These are phyloP conservation scores for Rosa lucieae DNA, from an alignment of 306 rosid genomes.

Conservation along the genomic window DNA sequence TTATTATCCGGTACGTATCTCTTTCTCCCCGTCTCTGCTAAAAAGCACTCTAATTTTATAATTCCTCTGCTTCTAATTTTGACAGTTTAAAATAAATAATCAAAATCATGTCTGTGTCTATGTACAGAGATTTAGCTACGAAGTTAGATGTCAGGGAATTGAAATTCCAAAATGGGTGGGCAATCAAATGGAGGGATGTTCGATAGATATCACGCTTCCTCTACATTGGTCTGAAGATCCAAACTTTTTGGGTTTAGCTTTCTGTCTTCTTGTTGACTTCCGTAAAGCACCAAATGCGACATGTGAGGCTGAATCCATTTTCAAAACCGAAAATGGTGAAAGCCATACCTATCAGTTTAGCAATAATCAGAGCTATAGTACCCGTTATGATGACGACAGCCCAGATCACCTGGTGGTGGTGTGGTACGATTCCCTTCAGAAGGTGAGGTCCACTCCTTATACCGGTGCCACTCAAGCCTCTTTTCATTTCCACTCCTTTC, in stretches of 20 bases:
- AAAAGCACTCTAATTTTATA: too few relatives aligned
- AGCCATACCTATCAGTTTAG: background rate
- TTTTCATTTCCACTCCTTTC: background rate
- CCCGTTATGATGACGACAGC: background rate
- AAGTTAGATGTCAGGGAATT: background rate
- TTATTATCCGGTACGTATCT: background rate
- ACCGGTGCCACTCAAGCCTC: background rate
- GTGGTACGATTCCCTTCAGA: background rate
- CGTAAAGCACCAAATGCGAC: too few relatives aligned
- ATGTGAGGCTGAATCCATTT: too few relatives aligned
- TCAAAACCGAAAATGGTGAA: background rate
- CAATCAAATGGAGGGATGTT: background rate
- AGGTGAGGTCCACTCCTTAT: background rate
- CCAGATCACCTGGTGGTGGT: background rate
- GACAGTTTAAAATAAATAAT: background rate
- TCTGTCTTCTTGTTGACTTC: background rate
- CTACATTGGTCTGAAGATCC: background rate
- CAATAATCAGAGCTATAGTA: too few relatives aligned
- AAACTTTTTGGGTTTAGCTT: constrained; percentile 7
- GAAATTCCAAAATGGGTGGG: constrained; percentile 10
- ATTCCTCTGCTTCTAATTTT: background rate
- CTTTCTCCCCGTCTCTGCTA: background rate
- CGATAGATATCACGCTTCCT: constrained; percentile 7
- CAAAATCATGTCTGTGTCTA: background rate
- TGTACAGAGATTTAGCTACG: background rate